Evolutionary conservation across 371 early-diverging fungal species (phyloP).

Genomic region (Circinella umbellata): DNA sequence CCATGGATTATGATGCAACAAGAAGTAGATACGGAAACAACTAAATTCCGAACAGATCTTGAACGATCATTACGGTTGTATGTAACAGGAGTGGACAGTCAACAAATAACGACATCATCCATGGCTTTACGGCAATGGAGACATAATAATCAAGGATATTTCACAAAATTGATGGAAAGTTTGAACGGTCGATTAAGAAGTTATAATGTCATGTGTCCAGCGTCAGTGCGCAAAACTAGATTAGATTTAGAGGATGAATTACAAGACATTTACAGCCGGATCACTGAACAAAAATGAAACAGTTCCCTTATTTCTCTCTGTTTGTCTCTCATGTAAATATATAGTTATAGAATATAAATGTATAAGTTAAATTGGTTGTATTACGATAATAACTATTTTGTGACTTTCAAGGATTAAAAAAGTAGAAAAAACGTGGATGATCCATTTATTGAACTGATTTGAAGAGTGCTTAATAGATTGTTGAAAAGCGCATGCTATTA

Average conservation of each 20-base stretch:
- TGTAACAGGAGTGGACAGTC: neutral
- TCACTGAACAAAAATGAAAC: neutral
- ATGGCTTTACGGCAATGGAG: conserved; percentile 19
- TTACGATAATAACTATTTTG: too few species aligned
- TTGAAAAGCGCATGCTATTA: neutral
- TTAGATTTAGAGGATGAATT: conserved; percentile 30
- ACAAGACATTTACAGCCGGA: conserved; percentile 7
- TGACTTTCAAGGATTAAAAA: too few species aligned
- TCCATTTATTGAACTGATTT: too few species aligned
- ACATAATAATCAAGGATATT: conserved; percentile 20
- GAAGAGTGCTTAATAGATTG: neutral
- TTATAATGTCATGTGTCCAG: conserved; percentile 43
- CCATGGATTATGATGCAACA: conserved; percentile 57
- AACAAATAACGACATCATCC: neutral
- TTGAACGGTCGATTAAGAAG: conserved; percentile 29
- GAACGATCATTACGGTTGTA: conserved; percentile 13
- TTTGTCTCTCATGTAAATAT: too few species aligned
- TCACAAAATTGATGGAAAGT: conserved; percentile 18
- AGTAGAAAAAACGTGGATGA: too few species aligned
- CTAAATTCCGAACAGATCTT: conserved; percentile 34
- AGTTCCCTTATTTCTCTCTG: too few species aligned
- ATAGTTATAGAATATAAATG: too few species aligned
- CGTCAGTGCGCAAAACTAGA: conserved; percentile 28
- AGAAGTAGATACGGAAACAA: conserved; percentile 49
- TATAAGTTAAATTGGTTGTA: too few species aligned